phyloP scores from a whole-genome alignment of 2,329 filamentous ascomycete genomes.

The Byssothecium circinans region DNA sequence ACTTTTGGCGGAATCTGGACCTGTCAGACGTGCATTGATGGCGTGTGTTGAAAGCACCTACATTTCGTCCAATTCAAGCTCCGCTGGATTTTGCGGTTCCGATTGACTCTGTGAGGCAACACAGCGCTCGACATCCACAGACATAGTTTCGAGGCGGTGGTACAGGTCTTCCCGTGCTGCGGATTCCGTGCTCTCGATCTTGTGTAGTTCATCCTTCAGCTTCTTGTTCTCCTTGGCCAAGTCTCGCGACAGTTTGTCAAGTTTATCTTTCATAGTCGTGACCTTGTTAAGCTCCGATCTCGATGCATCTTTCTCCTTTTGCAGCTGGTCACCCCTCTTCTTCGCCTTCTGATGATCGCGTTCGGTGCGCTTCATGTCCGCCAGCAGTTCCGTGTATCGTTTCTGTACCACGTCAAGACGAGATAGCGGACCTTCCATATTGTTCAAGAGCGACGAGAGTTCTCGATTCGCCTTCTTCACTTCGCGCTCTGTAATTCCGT shows the following conservation, averaged over 20 bases:
- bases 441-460: constrained; percentile 77
- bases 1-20: constrained; percentile 67
- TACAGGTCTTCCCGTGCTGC: constrained; percentile 82
- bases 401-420: constrained; percentile 90
- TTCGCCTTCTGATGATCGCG: constrained; percentile 95
- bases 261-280: constrained; percentile 87
- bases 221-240: constrained; percentile 97
- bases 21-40: constrained; percentile 10
- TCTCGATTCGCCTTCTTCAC: constrained; percentile 93
- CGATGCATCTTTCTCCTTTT: constrained; percentile 93
- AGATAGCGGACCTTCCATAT: constrained; percentile 87
- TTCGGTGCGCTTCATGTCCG: constrained; percentile 94
- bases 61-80: constrained; percentile 88
- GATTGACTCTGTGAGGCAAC: constrained; percentile 85
- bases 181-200: constrained; percentile 82
- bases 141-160: constrained; percentile 76
- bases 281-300: constrained; percentile 89
- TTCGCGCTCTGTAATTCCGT: constrained; percentile 71
- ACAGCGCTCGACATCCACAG: constrained; percentile 84
- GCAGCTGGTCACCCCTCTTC: constrained; percentile 88
- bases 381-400: constrained; percentile 85
- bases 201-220: constrained; percentile 90
- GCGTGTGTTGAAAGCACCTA: constrained; percentile 51
- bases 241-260: constrained; percentile 94
- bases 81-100: constrained; percentile 71